Evolutionary conservation across 495 filamentous ascomycete genomes (phyloP).

Genomic region (Penicillium cinerascens): DNA sequence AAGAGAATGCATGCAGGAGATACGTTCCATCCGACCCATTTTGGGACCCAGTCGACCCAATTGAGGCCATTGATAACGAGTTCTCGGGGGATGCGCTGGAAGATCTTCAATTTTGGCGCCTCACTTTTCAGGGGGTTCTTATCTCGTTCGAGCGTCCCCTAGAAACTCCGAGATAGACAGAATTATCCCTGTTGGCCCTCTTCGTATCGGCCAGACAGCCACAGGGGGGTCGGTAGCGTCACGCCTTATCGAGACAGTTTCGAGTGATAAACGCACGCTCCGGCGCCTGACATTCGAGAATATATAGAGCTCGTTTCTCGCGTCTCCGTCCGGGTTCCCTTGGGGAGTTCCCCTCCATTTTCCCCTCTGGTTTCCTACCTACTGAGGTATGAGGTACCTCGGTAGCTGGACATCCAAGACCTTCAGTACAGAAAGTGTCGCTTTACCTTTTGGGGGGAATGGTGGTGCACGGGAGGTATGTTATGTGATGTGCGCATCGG

Average conservation of each 20-base stretch:
- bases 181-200: background rate
- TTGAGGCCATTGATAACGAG: background rate
- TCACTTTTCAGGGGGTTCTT: background rate
- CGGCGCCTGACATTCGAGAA: background rate
- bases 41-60: background rate
- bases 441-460: no score
- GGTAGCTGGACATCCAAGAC: background rate
- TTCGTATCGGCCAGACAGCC: constrained; percentile 10
- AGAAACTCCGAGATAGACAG: background rate
- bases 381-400: no score
- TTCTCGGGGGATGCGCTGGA: background rate
- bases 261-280: constrained; percentile 17
- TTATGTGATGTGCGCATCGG: constrained; percentile 12
- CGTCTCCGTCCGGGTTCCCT: background rate
- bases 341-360: background rate
- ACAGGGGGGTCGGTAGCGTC: constrained; percentile 7
- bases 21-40: background rate
- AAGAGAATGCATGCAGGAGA: background rate
- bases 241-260: constrained; percentile 19
- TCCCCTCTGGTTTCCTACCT: background rate
- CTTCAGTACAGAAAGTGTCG: background rate
- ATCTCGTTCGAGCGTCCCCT: background rate
- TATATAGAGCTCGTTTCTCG: constrained; percentile 8
- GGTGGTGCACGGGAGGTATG: background rate
- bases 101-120: background rate